A percentile compares a stretch with the other conserved stretches of the same genome.
These are phyloP conservation scores for Suhomyces coccinellae DNA, from an alignment of 1,139 yeast genomes.

Conservation along the genomic window DNA sequence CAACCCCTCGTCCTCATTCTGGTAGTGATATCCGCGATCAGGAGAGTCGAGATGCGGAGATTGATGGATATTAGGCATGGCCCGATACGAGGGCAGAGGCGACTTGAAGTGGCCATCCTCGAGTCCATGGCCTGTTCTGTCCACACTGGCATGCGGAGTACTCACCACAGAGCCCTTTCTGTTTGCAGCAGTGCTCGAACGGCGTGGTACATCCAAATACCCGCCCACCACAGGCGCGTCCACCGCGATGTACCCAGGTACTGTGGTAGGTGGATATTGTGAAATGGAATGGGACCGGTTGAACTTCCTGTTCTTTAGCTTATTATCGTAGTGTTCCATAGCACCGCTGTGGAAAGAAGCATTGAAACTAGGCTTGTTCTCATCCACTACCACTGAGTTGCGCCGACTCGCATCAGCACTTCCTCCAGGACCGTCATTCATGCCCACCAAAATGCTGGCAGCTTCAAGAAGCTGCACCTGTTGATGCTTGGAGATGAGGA, in stretches of 20 bases:
- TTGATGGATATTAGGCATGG: slow-evolving; percentile 2
- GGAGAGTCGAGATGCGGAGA: slow-evolving; percentile 10
- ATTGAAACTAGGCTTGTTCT: slow-evolving; percentile 7
- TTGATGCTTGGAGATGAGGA: slow-evolving; percentile 83
- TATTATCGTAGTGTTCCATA: slow-evolving; percentile 6
- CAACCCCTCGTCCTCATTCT: slow-evolving; percentile 1
- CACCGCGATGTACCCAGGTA: slow-evolving; percentile 11
- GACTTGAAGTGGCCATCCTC: slow-evolving; percentile 11
- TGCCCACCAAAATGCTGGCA: slow-evolving; percentile 79
- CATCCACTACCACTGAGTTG: slow-evolving; percentile 13
- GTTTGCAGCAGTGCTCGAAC: slow-evolving; percentile 1
- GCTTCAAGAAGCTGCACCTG: slow-evolving; percentile 88
- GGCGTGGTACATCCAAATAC: slow-evolving; percentile 20
- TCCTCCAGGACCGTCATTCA: slow-evolving; percentile 51
- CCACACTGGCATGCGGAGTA: neutral
- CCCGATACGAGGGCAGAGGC: slow-evolving; percentile 11
- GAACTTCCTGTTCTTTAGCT: slow-evolving; percentile 5
- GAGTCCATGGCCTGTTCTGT: slow-evolving; percentile 1
- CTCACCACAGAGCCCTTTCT: slow-evolving; percentile 11
- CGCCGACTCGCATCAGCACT: slow-evolving; percentile 17
- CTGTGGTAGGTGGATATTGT: slow-evolving; percentile 16
- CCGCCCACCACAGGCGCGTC: slow-evolving; percentile 20
- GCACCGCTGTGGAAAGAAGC: slow-evolving; percentile 2
- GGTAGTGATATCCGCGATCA: slow-evolving; percentile 1
- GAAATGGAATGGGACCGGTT: slow-evolving; percentile 15